Base-by-base conservation (phyloP, 495 filamentous ascomycete genomes). In the Glutinoglossum americanum region DNA sequence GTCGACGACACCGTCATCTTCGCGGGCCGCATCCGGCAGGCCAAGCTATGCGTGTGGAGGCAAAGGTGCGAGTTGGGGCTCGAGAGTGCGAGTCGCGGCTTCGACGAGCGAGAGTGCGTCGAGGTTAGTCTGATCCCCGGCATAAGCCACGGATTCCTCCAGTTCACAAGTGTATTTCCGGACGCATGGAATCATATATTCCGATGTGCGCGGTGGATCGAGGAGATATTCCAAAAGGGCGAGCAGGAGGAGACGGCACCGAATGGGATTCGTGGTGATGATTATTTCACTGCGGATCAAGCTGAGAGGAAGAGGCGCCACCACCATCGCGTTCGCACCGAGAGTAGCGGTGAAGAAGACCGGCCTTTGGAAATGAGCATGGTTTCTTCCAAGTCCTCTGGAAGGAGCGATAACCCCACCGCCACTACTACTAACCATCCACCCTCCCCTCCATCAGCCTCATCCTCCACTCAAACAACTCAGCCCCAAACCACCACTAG, bases 1-100 rank as follows among this genome's bases (percentile, higher is more conserved):
- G 90, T 96, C 1, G 92, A 98, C 64, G 92, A 98, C 68, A 98
- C 92, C 0, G 85, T 94, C 1, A 87, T 98, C 58, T 94, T 98
- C 62, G 89, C 89, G 0, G 93, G 93, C 3, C 73, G 93, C 0
- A 68, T 98, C 8, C 75, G 88, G 15, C 78, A 89, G 47, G 88
- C 86, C 6, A 94, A 95, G 63, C 73, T 82, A 5, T 83, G 81
- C 1, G 74, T 74, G 35, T 83, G 81, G 68, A 64, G 69, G 7
- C 76, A 80, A 41, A 71, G 80, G 3, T 72, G 78, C 54, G 80
- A 86, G 11, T 64, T 85, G 9, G 83, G 82, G 0, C 68, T 87
- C 0, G 57, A n/a, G 60, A 51, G 61, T 30, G 67, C 8, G 65
- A 66, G 15, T 72, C 70, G 35, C 19, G 73, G 71, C 15, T 94